These are phyloP conservation scores for Holtermannia corniformis DNA, from an alignment of 768 basidiomycete species.

Conservation along the genomic window DNA sequence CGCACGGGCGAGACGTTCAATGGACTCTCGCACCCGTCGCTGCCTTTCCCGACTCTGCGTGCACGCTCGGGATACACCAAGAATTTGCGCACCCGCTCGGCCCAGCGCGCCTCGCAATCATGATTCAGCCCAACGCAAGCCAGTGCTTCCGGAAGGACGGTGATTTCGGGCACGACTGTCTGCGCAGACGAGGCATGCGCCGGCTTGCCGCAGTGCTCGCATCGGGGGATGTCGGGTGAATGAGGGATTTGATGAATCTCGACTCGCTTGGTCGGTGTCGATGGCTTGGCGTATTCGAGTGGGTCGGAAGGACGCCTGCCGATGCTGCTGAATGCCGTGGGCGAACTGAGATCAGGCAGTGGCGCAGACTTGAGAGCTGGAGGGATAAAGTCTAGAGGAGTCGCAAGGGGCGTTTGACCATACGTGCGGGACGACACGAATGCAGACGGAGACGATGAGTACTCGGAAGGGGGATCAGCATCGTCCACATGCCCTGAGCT, in stretches of 20 bases:
- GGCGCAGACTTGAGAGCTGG: too few species aligned
- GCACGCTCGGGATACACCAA: conserved; percentile 22
- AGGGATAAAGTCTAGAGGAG: too few species aligned
- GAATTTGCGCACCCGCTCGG: conserved; percentile 15
- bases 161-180: conserved; percentile 22
- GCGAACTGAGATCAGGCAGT: too few species aligned
- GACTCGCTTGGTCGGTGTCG: too few species aligned
- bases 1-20: too few species aligned
- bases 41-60: neutral
- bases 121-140: conserved; percentile 19
- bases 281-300: too few species aligned
- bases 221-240: too few species aligned
- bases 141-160: conserved; percentile 18
- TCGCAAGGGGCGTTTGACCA: neutral
- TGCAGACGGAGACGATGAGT: neutral
- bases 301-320: too few species aligned
- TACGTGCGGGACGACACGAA: neutral
- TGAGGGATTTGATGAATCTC: too few species aligned
- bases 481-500: neutral
- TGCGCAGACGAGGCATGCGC: too few species aligned
- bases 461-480: neutral
- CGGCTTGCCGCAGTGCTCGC: too few species aligned
- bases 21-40: neutral
- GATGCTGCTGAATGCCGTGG: too few species aligned
- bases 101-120: conserved; percentile 2